Percentiles rank a stretch among this genome's conserved stretches.
phyloP scores from a whole-genome alignment of 495 filamentous ascomycete genomes.

The Ascobolus immersus region DNA sequence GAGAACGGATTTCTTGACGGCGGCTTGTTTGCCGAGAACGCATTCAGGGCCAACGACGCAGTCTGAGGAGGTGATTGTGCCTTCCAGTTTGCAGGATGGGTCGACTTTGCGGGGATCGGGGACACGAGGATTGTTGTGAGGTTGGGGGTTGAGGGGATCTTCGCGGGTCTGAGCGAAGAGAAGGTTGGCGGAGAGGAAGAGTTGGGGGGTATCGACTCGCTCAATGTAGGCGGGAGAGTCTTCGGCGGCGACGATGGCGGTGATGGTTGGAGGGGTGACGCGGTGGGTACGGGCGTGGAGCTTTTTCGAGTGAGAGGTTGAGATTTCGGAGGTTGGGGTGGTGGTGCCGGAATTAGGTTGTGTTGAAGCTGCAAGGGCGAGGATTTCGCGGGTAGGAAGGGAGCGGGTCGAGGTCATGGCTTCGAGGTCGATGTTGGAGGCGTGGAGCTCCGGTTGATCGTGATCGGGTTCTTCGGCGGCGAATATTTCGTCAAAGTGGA shows the following conservation, averaged over 20 bases:
- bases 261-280: constrained; percentile 31
- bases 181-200: constrained; percentile 60
- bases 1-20: constrained; percentile 73
- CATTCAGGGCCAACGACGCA: constrained; percentile 65
- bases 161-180: constrained; percentile 55
- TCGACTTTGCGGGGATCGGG: constrained; percentile 27
- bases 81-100: constrained; percentile 47
- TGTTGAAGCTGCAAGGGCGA: too few relatives aligned
- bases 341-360: background rate
- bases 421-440: background rate
- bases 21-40: constrained; percentile 51
- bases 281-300: constrained; percentile 50
- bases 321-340: constrained; percentile 1
- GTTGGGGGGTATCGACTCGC: constrained; percentile 61
- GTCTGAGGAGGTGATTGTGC: constrained; percentile 50
- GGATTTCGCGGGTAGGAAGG: too few relatives aligned
- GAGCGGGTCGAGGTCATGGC: too few relatives aligned
- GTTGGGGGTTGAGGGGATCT: constrained; percentile 36
- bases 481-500: constrained; percentile 44
- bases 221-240: constrained; percentile 30
- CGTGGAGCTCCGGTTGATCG: constrained; percentile 23
- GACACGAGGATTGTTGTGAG: constrained; percentile 13
- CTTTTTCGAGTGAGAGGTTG: too few relatives aligned
- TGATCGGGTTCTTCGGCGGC: constrained; percentile 18
- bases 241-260: constrained; percentile 9